These are phyloP conservation scores for Neurospora sp. DNA, from an alignment of 495 filamentous ascomycete species.

Conservation along the genomic window DNA sequence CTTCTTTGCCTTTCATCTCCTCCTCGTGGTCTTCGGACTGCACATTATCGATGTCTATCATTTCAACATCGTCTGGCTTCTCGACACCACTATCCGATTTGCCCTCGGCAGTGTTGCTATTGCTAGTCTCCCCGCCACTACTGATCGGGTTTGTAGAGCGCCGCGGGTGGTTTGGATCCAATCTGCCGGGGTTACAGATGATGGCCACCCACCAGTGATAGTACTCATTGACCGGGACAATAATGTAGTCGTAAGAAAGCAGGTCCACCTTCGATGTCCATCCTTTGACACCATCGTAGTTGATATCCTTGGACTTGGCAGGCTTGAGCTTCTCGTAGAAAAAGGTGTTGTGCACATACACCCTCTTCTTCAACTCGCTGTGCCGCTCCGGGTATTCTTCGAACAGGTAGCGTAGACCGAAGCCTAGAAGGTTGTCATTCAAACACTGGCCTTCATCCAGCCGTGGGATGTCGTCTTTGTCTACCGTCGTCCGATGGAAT, in stretches of 20 bases:
- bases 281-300: slow-evolving; percentile 70
- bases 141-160: neutral
- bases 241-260: slow-evolving; percentile 75
- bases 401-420: slow-evolving; percentile 72
- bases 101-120: neutral
- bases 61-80: neutral
- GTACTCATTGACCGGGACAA: slow-evolving; percentile 83
- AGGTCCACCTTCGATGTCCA: slow-evolving; percentile 87
- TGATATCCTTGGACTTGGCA: slow-evolving; percentile 44
- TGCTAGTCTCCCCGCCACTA: neutral
- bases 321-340: slow-evolving; percentile 65
- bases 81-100: neutral
- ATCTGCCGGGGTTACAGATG: slow-evolving; percentile 73
- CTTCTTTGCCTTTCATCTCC: neutral
- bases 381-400: slow-evolving; percentile 46
- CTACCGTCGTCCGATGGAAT: slow-evolving; percentile 62
- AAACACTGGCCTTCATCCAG: slow-evolving; percentile 78
- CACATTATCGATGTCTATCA: neutral
- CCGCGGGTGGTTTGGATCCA: slow-evolving; percentile 23
- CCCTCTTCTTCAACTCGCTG: slow-evolving; percentile 46
- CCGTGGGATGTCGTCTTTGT: slow-evolving; percentile 66
- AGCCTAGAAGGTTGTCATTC: slow-evolving; percentile 85
- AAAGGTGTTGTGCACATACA: slow-evolving; percentile 87
- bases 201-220: slow-evolving; percentile 93
- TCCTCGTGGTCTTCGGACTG: neutral